Evolutionary conservation across 192 early-diverging fungal species (phyloP).

Genomic region (Backusella tarrabulga): DNA sequence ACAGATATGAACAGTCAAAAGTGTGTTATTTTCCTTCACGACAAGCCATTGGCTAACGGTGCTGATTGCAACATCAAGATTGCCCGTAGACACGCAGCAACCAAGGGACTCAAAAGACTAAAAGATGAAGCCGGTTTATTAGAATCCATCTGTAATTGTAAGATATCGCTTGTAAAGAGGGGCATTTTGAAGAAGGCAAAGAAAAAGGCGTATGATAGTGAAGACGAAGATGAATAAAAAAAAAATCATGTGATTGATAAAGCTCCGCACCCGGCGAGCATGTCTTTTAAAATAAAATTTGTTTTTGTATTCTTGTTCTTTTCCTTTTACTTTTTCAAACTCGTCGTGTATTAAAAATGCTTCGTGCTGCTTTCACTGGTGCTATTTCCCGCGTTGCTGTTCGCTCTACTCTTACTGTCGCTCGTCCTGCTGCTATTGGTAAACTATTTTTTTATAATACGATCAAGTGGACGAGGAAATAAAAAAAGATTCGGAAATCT

Average conservation of each 20-base stretch:
- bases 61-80: constrained; percentile 36
- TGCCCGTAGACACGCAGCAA: constrained; percentile 42
- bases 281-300: not conserved
- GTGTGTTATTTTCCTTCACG: constrained; percentile 46
- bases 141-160: constrained; percentile 36
- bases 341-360: constrained; percentile 22
- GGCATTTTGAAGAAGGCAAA: constrained; percentile 2
- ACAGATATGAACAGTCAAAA: constrained; percentile 22
- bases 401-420: constrained; percentile 23
- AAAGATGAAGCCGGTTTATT: constrained; percentile 29
- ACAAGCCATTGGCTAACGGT: constrained; percentile 26
- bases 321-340: not conserved
- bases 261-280: not conserved
- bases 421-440: constrained; percentile 19
- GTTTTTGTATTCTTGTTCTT: not conserved
- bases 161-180: not conserved
- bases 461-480: constrained; percentile 23
- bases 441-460: not conserved
- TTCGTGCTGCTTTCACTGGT: constrained; percentile 37
- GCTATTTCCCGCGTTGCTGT: constrained; percentile 29
- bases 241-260: not conserved
- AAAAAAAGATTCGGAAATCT: not conserved
- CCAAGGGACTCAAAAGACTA: constrained; percentile 24
- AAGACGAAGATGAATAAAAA: not conserved
- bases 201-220: not conserved